phyloP scores from a whole-genome alignment of 2,329 filamentous ascomycete species.

The Cryphonectria radicalis region DNA sequence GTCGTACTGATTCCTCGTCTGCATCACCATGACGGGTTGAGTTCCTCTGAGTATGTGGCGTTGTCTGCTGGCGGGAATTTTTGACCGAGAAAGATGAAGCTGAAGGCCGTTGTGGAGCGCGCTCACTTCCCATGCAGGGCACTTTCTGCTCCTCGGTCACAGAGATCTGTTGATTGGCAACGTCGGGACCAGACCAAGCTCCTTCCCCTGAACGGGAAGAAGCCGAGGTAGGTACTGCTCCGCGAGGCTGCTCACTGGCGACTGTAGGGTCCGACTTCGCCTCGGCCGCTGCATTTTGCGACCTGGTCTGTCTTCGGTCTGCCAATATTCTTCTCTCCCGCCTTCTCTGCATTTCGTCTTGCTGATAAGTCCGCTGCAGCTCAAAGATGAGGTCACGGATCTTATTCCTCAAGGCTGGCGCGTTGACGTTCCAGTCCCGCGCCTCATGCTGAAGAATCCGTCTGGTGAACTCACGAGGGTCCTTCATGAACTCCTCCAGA shows the following conservation, averaged over 20 bases:
- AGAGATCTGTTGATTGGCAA: neutral
- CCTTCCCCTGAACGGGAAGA: neutral
- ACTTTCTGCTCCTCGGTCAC: neutral
- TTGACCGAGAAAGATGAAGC: neutral
- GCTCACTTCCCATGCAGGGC: neutral
- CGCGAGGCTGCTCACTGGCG: neutral
- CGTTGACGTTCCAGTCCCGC: constrained; percentile 57
- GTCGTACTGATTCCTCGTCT: neutral
- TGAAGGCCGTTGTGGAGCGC: neutral
- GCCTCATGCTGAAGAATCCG: constrained; percentile 66
- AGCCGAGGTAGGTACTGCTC: neutral
- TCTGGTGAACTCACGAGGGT: constrained; percentile 72
- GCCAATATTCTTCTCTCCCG: constrained; percentile 39
- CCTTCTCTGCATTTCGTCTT: constrained; percentile 44
- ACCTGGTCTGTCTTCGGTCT: constrained; percentile 6
- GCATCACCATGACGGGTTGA: neutral
- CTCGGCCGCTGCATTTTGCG: constrained; percentile 3
- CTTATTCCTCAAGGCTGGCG: constrained; percentile 62
- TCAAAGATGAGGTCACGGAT: constrained; percentile 70
- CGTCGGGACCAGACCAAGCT: neutral
- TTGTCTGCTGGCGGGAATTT: constrained; percentile 12
- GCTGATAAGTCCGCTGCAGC: constrained; percentile 63
- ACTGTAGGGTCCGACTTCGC: neutral
- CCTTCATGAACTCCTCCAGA: constrained; percentile 76
- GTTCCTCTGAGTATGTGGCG: constrained; percentile 4